Evolutionary conservation across 106 monocot species (phyloP), one percentile per base, ranked within the genome.

Genomic region (Dactylorhiza incarnata): DNA sequence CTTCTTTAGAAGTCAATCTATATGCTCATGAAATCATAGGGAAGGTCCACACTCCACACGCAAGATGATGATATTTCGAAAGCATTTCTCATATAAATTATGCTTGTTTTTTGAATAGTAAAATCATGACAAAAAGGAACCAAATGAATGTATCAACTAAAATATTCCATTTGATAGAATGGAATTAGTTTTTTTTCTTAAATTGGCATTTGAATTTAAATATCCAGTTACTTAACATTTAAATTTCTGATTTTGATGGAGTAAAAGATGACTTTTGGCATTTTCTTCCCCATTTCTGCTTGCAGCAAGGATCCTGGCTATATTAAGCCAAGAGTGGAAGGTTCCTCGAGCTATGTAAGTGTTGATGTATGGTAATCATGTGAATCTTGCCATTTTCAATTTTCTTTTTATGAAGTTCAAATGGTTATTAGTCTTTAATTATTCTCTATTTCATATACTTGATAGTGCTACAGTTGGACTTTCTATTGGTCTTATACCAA

Each of bases 281-380:
- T 72, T 71, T 71, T n/a, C 26, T 48, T 3, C 22, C 9, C n/a
- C 5, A 37, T 66, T 59, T 16, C 16, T 81, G 72, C 17, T 80
- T 84, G 76, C 91, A 96, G 96, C 86, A 93, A 93, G 85, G 89
- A 96, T 86, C 96, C 96, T 73, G 96, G 96, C 54, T 93, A 77
- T 76, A 83, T 96, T 75, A 85, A 93, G 80, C 75, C 88, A 78
- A 89, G 81, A 50, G 78, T 72, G 55, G 87, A 84, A 74, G 69
- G 22, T 49, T 59, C 63, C 47, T 59, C 15, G 20, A 77, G 37
- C 15, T 70, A 70, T 74, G 29, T 48, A 70, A 75, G 72, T 80
- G 78, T 29, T 79, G 78, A 83, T 75, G 83, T 85, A 85, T 74
- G 84, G 37, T 69, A 17, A 69, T 69, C 19, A 69, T 69, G 69